Evolutionary conservation across 352 stramenopile species (phyloP), one percentile per base, ranked within the genome.

Genomic region (Phytophthora sansomeana): DNA sequence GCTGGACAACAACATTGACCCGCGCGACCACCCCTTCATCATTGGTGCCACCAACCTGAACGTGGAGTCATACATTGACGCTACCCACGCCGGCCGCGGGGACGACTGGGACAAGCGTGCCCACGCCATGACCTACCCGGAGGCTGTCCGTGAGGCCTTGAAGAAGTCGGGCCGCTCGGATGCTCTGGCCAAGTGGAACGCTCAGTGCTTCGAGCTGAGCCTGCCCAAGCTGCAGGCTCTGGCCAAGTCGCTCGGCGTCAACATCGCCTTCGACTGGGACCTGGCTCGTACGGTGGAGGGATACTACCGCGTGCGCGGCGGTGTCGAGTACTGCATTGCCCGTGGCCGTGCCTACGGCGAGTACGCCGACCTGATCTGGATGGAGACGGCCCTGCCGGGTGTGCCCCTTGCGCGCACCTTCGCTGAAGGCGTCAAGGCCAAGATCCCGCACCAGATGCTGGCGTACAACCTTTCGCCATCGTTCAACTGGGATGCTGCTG

Each of bases 401-500:
- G 89, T 99, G 60, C 79, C 83, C n/a, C 93, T 99, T 70, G 96
- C 97, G 11, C 87, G 88, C 54, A 91, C 91, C 41, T 99, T 99
- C 62, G 94, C 93, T 16, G 80, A 98, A 17, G 96, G 95, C 43
- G 90, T 99, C 17, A 97, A 98, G 67, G 73, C 86, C 16, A 87
- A 91, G 41, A 73, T 94, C 33, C 97, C 97, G 11, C 85, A 98
- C 75, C 93, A 99, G 74, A 99, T 99, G 95, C 89, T 99, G 62
- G 96, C 97, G 51, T 99, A 99, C 90, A 99, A 99, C 85, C 59
- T 99, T 58, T 98, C 91, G 58, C 97, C 97, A 55, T 98, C 90
- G 58, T 99, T 99, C 80, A 99, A 99, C 86, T 99, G 97, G 97
- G 96, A 99, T 71, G 93, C 93, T 29, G 97, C 96, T 17, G 96